These are phyloP conservation scores for Ceriops decandra DNA, from an alignment of 345 rosid genomes.

Conservation along the genomic window DNA sequence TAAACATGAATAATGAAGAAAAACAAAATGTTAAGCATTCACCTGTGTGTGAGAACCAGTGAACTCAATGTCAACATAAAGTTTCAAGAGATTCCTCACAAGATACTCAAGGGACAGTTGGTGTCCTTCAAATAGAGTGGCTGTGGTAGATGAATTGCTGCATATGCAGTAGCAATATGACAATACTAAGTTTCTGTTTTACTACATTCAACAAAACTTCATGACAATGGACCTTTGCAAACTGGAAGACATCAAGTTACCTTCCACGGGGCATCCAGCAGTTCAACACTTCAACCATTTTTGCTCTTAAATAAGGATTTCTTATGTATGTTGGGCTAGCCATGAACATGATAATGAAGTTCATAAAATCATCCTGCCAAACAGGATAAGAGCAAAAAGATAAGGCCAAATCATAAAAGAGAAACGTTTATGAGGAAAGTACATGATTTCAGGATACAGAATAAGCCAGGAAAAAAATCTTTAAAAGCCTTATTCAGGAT, in stretches of 20 bases:
- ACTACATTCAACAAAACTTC: constrained; percentile 1
- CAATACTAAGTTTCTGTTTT: constrained; percentile 5
- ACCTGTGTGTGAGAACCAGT: constrained; percentile 99
- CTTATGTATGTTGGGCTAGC: constrained; percentile 79
- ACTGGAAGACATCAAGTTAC: constrained; percentile 32
- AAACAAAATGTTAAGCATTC: constrained; percentile 13
- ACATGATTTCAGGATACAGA: constrained; percentile 5
- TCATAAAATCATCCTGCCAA: constrained; percentile 95
- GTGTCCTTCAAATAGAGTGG: constrained; percentile 89
- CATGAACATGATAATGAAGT: constrained; percentile 98
- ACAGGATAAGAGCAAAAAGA: constrained; percentile 14
- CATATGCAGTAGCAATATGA: constrained; percentile 19
- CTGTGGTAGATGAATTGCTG: constrained; percentile 82
- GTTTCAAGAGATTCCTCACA: constrained; percentile 94
- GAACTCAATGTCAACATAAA: constrained; percentile 99
- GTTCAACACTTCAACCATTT: constrained; percentile 99
- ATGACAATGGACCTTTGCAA: not conserved
- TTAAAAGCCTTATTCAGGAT: constrained; percentile 8
- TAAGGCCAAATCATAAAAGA: not conserved
- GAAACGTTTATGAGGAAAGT: not conserved
- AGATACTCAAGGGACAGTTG: constrained; percentile 87
- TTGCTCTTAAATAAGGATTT: constrained; percentile 95
- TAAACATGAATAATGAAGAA: not conserved
- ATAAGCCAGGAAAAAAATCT: not conserved
- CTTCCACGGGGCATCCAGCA: constrained; percentile 98